These are phyloP conservation scores for Corymbia maculata DNA, from an alignment of 345 rosid genomes.

Conservation along the genomic window DNA sequence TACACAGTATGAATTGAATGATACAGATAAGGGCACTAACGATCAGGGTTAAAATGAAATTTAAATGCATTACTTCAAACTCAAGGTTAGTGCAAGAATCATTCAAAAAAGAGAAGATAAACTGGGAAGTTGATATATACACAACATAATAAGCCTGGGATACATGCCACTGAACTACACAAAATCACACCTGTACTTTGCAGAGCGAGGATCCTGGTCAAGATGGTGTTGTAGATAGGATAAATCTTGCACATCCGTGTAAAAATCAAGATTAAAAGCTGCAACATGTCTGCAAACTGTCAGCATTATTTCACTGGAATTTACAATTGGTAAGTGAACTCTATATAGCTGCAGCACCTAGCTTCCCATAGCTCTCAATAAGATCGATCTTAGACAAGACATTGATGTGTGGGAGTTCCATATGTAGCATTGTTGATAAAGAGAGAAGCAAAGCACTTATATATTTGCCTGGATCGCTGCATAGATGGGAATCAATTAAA, in stretches of 20 bases:
- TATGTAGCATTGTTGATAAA: constrained; percentile 81
- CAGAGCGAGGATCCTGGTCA: constrained; percentile 75
- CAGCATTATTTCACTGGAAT: neutral
- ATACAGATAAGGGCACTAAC: neutral
- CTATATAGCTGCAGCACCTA: constrained; percentile 26
- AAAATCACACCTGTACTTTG: constrained; percentile 67
- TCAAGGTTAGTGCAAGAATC: neutral
- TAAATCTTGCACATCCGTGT: constrained; percentile 83
- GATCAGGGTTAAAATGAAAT: neutral
- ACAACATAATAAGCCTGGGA: neutral
- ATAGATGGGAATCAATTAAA: constrained; percentile 79
- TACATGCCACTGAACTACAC: neutral
- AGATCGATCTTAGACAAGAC: constrained; percentile 92
- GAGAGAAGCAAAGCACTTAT: constrained; percentile 78
- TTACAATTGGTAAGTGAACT: neutral
- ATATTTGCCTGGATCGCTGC: constrained; percentile 83
- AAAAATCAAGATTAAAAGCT: constrained; percentile 82
- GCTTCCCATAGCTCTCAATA: constrained; percentile 82
- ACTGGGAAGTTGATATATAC: neutral
- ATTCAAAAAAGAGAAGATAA: neutral
- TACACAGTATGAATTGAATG: neutral
- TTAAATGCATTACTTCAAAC: neutral
- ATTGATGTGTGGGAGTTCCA: constrained; percentile 89
- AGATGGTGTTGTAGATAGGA: constrained; percentile 62
- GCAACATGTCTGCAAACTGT: constrained; percentile 4